These are phyloP conservation scores for Lichina pygmaea DNA, from an alignment of 495 filamentous ascomycete genomes.

Conservation along the genomic window DNA sequence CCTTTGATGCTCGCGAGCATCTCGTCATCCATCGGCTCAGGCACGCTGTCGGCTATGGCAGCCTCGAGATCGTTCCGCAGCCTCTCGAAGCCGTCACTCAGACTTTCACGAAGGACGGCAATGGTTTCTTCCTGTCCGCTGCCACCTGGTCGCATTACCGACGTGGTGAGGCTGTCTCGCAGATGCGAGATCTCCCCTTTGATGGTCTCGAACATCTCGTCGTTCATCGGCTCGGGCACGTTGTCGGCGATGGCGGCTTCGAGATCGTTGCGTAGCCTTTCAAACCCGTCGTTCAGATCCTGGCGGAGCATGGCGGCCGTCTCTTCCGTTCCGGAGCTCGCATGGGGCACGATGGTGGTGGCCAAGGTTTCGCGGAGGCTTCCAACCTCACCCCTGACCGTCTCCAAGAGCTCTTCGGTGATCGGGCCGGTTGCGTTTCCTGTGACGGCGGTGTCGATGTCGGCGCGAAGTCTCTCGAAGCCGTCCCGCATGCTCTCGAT, in stretches of 20 bases:
- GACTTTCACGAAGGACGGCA: neutral
- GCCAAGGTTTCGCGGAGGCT: slow-evolving; percentile 10
- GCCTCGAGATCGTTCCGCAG: slow-evolving; percentile 7
- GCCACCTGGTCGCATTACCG: slow-evolving; percentile 9
- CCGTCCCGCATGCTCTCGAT: slow-evolving; percentile 44
- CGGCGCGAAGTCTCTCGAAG: slow-evolving; percentile 44
- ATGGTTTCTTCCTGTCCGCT: neutral
- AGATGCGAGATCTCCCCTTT: slow-evolving; percentile 10
- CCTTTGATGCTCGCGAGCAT: slow-evolving; percentile 9
- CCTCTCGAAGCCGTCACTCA: neutral
- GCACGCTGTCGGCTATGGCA: neutral
- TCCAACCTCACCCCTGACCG: slow-evolving; percentile 11
- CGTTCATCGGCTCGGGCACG: slow-evolving; percentile 23
- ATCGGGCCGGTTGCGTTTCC: slow-evolving; percentile 19
- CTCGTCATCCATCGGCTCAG: slow-evolving; percentile 1
- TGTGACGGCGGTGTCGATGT: slow-evolving; percentile 35
- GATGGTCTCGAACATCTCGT: slow-evolving; percentile 27
- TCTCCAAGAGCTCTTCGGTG: slow-evolving; percentile 31
- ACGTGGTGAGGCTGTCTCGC: slow-evolving; percentile 8
- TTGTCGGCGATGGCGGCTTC: slow-evolving; percentile 25
- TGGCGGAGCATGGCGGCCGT: neutral
- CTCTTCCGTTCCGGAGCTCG: neutral
- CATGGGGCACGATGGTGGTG: neutral
- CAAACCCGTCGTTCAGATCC: slow-evolving; percentile 34
- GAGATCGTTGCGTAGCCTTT: slow-evolving; percentile 45